Percentiles rank a stretch among this genome's conserved stretches.
These are phyloP conservation scores for Thinopyrum elongatum DNA, from an alignment of 176 grass and related monocot genomes.

Conservation along the genomic window DNA sequence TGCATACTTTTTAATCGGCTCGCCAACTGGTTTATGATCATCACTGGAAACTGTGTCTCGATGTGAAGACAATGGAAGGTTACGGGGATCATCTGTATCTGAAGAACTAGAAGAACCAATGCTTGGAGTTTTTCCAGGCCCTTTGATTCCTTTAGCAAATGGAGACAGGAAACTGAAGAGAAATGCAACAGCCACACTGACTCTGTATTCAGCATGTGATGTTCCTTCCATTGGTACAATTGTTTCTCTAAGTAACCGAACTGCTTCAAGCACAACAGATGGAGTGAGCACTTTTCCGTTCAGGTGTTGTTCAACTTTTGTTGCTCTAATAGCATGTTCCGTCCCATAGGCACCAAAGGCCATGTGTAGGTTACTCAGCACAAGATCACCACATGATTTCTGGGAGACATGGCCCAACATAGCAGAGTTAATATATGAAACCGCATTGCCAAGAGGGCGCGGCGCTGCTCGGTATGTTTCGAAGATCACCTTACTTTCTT, in stretches of 20 bases:
- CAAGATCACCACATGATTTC: slow-evolving; percentile 28
- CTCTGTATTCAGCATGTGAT: slow-evolving; percentile 59
- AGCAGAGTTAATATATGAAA: slow-evolving; percentile 67
- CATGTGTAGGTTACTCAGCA: slow-evolving; percentile 49
- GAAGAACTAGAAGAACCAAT: background rate
- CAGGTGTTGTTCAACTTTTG: slow-evolving; percentile 59
- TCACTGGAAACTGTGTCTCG: slow-evolving; percentile 26
- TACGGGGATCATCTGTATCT: slow-evolving; percentile 23
- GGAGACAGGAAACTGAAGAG: slow-evolving; percentile 72
- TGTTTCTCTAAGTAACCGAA: slow-evolving; percentile 43
- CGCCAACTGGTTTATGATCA: slow-evolving; percentile 58
- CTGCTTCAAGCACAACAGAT: slow-evolving; percentile 53
- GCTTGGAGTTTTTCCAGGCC: slow-evolving; percentile 29
- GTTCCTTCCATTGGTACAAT: slow-evolving; percentile 63
- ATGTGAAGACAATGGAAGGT: slow-evolving; percentile 38
- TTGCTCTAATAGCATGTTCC: slow-evolving; percentile 71
- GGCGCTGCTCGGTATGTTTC: slow-evolving; percentile 66
- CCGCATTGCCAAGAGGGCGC: slow-evolving; percentile 71
- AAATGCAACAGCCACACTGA: slow-evolving; percentile 71
- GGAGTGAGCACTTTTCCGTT: slow-evolving; percentile 45
- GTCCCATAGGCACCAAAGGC: slow-evolving; percentile 80
- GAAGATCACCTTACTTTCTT: slow-evolving; percentile 33
- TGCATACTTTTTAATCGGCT: slow-evolving; percentile 60
- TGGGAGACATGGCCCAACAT: slow-evolving; percentile 43
- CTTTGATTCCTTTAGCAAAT: slow-evolving; percentile 32